These are phyloP conservation scores for Corrigiola litoralis DNA, from an alignment of 179 eudicot genomes.

Conservation along the genomic window DNA sequence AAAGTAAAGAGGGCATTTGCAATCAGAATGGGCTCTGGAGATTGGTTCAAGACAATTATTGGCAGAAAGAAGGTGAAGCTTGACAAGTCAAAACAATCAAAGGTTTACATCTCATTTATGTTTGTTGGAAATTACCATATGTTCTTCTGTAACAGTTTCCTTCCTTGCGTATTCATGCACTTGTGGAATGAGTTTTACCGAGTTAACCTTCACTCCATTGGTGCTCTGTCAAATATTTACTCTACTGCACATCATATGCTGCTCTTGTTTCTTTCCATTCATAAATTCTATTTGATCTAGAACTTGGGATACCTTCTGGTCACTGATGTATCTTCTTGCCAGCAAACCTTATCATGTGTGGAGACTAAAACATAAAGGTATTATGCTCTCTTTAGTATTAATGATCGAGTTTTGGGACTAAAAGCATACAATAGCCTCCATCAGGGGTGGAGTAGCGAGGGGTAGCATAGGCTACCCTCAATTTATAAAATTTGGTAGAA, in stretches of 20 bases:
- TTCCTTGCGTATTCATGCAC: background rate
- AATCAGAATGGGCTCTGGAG: conserved; percentile 40
- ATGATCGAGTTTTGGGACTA: no score
- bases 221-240: background rate
- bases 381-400: no score
- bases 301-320: background rate
- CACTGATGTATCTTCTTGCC: background rate
- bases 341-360: background rate
- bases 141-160: background rate
- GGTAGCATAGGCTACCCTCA: no score
- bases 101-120: conserved; percentile 27
- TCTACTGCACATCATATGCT: background rate
- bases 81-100: conserved; percentile 27
- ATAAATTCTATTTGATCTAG: no score
- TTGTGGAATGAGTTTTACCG: background rate
- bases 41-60: conserved; percentile 42
- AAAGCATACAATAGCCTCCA: no score
- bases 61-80: conserved; percentile 38
- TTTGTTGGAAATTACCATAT: background rate
- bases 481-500: no score
- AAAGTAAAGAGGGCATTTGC: conserved; percentile 9
- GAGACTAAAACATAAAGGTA: no score
- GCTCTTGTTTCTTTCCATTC: background rate
- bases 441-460: no score
- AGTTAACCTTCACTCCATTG: background rate